Percentiles rank a stretch among this genome's conserved stretches.
Evolutionary conservation across 1,284 basidiomycete species (phyloP).

Genomic region (Apiotrichum domesticum): DNA sequence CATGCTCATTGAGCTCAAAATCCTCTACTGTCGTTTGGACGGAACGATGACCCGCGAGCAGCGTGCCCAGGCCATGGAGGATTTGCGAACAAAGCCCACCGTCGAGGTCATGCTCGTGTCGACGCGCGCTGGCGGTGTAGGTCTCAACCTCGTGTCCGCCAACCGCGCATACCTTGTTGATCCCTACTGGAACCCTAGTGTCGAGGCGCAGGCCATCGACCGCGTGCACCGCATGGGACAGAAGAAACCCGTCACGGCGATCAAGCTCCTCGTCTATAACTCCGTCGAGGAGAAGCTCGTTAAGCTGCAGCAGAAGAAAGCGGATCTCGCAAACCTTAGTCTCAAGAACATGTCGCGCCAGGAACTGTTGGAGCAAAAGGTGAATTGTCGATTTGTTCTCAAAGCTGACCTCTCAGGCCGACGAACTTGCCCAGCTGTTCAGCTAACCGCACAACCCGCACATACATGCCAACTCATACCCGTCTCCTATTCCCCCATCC

Average conservation of each 20-base stretch:
- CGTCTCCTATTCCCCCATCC: too few relatives aligned
- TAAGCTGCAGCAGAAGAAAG: conserved; percentile 92
- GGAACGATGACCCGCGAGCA: conserved; percentile 96
- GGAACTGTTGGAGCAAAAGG: conserved; percentile 71
- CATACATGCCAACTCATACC: too few relatives aligned
- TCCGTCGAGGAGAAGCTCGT: conserved; percentile 84
- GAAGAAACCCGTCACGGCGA: conserved; percentile 78
- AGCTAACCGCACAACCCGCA: conserved; percentile 56
- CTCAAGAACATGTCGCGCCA: conserved; percentile 72
- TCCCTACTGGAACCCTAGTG: conserved; percentile 86
- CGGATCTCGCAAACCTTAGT: conserved; percentile 82
- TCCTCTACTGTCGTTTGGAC: conserved; percentile 83
- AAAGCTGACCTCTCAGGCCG: conserved; percentile 54
- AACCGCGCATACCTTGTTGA: conserved; percentile 90
- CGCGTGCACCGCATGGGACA: conserved; percentile 93
- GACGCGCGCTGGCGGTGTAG: conserved; percentile 93
- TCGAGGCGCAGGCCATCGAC: conserved; percentile 93
- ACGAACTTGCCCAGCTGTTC: conserved; percentile 34
- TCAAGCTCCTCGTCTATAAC: conserved; percentile 87
- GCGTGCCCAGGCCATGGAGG: conserved; percentile 80
- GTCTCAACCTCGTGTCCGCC: conserved; percentile 86
- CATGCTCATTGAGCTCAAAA: conserved; percentile 70
- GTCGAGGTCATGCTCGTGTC: conserved; percentile 92
- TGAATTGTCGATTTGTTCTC: conserved; percentile 40
- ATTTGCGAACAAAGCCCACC: conserved; percentile 71